Base-by-base conservation (phyloP, 78 protist species). In the Speleostelium caveatum region DNA sequence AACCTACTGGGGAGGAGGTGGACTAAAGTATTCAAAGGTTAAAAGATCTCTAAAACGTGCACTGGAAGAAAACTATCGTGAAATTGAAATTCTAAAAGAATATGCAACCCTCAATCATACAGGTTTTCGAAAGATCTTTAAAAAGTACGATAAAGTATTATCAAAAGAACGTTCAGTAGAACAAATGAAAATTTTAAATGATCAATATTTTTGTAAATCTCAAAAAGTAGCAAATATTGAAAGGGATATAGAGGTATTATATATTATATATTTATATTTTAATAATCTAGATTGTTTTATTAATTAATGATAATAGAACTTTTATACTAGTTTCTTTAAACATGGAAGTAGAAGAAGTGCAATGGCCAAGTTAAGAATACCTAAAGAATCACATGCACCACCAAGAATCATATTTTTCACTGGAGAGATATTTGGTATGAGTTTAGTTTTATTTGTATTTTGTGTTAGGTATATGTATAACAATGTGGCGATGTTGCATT, bases 271-370 rank as follows among this genome's bases (percentile, higher is more conserved):
- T n/a, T 5, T 5, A 14, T n/a, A 19, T n/a, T 19, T 45, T 45
- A 14, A 14, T 14, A 6, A 45, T 14, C 7, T 19, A 58, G 30
- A 6, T 19, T 58, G 16, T n/a, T 14, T 19, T 58, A 58, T 58
- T 58, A 58, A n/a, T 58, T 58, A 58, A 5, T 58, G 7, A 45
- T 45, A 30, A 21, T 36, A 65, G 72, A 5, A 32, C 6, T 49
- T 71, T 7, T 80, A 80, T 68, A 80, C 67, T 22, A 59, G 58
- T 60, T n/a, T 32, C 3, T 80, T 55, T 21, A 68, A 65, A 30
- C 75, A 51, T 51, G 89, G 89, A 3, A 80, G 68, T 56, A 65
- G 89, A 68, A 65, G 89, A 68, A 61, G 68, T 26, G 89, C 78
- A 35, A 80, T 80, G 89, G 59, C 78, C 1, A 65, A 80, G 32